Percentiles rank a stretch among this genome's conserved stretches.
These are phyloP conservation scores for Neofusicoccum kwambonambiense DNA, from an alignment of 2,329 filamentous ascomycete genomes.

Conservation along the genomic window DNA sequence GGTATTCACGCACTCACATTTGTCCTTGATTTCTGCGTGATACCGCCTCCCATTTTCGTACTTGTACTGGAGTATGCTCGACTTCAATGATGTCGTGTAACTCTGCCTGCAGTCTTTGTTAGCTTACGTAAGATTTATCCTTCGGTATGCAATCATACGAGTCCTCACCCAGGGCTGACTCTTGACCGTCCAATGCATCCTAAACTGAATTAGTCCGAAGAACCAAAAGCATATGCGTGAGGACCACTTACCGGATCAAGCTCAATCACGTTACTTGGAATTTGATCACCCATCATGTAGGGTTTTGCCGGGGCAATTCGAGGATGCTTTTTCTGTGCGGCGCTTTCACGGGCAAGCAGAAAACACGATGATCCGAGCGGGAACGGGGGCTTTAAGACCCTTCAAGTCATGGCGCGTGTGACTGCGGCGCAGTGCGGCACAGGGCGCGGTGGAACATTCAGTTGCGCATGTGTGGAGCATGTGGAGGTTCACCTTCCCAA, in stretches of 20 bases:
- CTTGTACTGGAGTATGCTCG: slow-evolving; percentile 31
- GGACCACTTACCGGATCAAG: background rate
- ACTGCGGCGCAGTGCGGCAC: too few relatives aligned
- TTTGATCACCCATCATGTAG: too few relatives aligned
- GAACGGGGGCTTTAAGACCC: too few relatives aligned
- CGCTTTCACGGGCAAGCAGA: too few relatives aligned
- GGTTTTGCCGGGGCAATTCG: too few relatives aligned
- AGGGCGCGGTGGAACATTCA: too few relatives aligned
- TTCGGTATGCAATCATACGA: background rate
- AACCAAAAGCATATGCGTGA: background rate
- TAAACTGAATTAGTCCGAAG: background rate
- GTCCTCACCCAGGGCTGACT: background rate
- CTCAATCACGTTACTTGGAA: background rate
- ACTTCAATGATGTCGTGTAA: slow-evolving; percentile 34
- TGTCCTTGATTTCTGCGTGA: slow-evolving; percentile 19
- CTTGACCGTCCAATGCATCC: background rate
- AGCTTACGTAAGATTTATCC: background rate
- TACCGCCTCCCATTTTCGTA: slow-evolving; percentile 17
- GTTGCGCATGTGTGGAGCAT: too few relatives aligned
- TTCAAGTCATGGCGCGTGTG: too few relatives aligned
- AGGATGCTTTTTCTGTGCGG: too few relatives aligned
- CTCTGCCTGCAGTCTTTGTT: background rate
- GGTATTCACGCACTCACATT: background rate
- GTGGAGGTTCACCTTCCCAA: too few relatives aligned
- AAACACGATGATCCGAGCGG: too few relatives aligned